phyloP scores from a whole-genome alignment of 768 basidiomycete genomes.

The Neoboletus subvelutipes region DNA sequence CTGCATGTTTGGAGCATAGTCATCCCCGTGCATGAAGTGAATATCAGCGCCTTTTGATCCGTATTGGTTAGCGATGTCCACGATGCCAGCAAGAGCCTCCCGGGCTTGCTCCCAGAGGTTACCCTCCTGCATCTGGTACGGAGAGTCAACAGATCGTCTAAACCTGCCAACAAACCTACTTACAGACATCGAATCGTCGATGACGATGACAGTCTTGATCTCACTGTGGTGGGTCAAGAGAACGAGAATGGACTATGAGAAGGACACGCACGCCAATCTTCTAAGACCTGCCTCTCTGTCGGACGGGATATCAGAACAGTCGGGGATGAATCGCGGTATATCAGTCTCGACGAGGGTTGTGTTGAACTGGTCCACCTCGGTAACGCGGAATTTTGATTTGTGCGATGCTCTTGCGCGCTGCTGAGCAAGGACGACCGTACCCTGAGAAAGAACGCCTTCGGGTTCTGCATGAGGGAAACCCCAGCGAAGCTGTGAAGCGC shows the following conservation, averaged over 20 bases:
- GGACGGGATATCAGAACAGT: background rate
- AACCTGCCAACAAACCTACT: background rate
- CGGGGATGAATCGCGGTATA: conserved; percentile 28
- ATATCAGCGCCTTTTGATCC: conserved; percentile 42
- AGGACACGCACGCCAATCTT: conserved; percentile 29
- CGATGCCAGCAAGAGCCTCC: conserved; percentile 42
- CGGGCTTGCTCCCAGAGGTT: conserved; percentile 39
- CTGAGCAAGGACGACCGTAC: conserved; percentile 33
- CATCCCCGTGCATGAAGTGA: conserved; percentile 40
- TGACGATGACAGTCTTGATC: conserved; percentile 42
- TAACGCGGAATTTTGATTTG: background rate
- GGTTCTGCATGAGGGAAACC: conserved; percentile 20
- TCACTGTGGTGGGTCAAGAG: conserved; percentile 26
- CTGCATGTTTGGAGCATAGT: conserved; percentile 31
- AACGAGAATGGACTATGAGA: background rate
- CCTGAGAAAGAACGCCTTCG: conserved; percentile 20
- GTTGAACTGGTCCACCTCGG: conserved; percentile 24
- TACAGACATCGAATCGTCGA: conserved; percentile 43
- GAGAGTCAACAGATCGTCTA: background rate
- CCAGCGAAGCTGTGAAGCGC: conserved; percentile 35
- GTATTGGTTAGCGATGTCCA: conserved; percentile 36
- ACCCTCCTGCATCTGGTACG: conserved; percentile 40
- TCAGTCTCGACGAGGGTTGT: conserved; percentile 28
- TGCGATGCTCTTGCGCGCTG: conserved; percentile 4
- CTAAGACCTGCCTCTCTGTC: conserved; percentile 24